phyloP scores from a whole-genome alignment of 2,329 filamentous ascomycete genomes.

The Westerdykella aurantiaca region DNA sequence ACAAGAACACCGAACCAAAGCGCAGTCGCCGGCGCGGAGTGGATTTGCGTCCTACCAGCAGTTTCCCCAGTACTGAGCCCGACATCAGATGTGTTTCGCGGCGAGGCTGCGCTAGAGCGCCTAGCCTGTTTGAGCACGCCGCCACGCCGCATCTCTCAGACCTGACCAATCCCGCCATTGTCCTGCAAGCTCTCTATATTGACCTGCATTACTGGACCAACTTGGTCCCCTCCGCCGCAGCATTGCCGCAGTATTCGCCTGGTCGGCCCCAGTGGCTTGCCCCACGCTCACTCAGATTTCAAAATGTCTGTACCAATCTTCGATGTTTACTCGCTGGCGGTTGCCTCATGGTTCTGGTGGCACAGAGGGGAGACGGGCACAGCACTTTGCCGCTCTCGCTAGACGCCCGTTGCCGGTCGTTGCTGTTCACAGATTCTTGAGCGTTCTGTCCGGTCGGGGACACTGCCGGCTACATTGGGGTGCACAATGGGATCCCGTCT shows the following conservation, averaged over 20 bases:
- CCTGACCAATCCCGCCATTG: neutral
- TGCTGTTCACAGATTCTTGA: no score
- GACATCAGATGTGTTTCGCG: neutral
- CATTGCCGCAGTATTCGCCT: neutral
- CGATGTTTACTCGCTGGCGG: conserved; percentile 3
- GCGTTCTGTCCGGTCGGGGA: neutral
- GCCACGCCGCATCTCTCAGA: conserved; percentile 1
- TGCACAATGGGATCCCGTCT: conserved; percentile 27
- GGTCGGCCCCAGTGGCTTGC: neutral
- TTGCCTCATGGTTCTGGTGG: no score
- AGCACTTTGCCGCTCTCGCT: neutral
- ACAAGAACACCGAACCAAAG: neutral
- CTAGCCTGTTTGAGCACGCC: conserved; percentile 2
- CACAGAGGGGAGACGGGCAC: neutral
- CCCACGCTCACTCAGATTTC: neutral
- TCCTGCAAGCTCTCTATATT: conserved; percentile 3
- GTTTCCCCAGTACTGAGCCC: neutral
- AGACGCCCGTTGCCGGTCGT: no score
- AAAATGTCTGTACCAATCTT: neutral
- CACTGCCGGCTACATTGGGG: neutral
- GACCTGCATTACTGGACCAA: neutral
- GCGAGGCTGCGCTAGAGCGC: conserved; percentile 8
- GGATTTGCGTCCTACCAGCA: neutral
- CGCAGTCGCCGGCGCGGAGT: neutral
- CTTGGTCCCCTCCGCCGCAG: neutral